Evolutionary conservation across 2,329 filamentous ascomycete species (phyloP), one percentile per base, ranked within the genome.

Genomic region (Penicillium sclerotiorum): DNA sequence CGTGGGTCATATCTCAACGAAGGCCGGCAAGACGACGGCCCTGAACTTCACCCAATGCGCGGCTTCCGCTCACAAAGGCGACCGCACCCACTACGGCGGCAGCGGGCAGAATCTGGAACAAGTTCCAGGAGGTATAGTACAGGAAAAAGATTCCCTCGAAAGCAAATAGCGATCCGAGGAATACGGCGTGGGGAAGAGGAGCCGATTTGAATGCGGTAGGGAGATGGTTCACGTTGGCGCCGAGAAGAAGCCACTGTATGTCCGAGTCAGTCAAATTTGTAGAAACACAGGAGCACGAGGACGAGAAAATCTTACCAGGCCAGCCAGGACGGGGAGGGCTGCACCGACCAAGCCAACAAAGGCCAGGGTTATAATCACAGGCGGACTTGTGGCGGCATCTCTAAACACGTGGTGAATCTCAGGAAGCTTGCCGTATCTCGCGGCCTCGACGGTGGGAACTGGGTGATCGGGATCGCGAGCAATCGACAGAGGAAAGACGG

Each of bases 371-470:
- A 97, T 82, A 53, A 94, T 69, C 71, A 85, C 84, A 39, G 90
- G 89, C 18, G 92, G 91, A 72, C 84, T 96, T 72, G 82, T 83
- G 37, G 91, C 84, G 63, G 93, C 90, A 12, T 79, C 73, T 57
- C 84, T 85, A 84, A 97, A 99, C 63, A 88, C 89, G 77, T 99
- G 94, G 76, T 90, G 83, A 68, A 99, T 96, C 73, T 95, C 88
- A 8, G 84, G 77, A 59, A 86, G 83, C 75, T 90, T 89, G 67
- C 88, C 88, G 73, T 96, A 97, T 73, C 93, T 87, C 58, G 92
- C 73, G 8, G 89, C 85, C 62, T 89, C 81, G 63, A 85, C 82
- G 48, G 79, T 73, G 17, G 84, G 78, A 13, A 83, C 68, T 2
- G 88, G 79, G 3, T 77, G 73, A 62, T 80, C 82, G 44, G 85